phyloP scores from a whole-genome alignment of 768 basidiomycete genomes.

The Psilocybe cyanescens region DNA sequence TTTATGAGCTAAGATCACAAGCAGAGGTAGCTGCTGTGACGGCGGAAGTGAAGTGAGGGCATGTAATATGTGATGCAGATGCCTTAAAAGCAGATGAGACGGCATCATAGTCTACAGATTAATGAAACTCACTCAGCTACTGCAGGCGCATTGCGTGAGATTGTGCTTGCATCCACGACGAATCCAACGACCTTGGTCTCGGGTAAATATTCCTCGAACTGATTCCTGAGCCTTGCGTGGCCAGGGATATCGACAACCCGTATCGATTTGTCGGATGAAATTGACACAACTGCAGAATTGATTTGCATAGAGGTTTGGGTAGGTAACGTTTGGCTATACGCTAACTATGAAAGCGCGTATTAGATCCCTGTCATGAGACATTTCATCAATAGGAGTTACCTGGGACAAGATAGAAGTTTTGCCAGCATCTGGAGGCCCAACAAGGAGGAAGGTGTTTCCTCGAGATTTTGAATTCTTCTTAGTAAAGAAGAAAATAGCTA shows the following conservation, averaged over 20 bases:
- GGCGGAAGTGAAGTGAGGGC: constrained; percentile 75
- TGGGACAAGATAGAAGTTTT: constrained; percentile 80
- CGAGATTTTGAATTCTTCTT: constrained; percentile 47
- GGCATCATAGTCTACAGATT: not conserved
- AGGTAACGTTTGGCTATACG: constrained; percentile 62
- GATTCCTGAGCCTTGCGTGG: constrained; percentile 79
- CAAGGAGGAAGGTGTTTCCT: constrained; percentile 71
- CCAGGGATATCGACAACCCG: constrained; percentile 79
- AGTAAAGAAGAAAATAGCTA: constrained; percentile 49
- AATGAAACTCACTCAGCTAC: constrained; percentile 75
- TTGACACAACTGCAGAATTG: constrained; percentile 54
- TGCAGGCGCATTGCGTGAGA: constrained; percentile 73
- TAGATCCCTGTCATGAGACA: not conserved
- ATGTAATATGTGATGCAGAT: constrained; percentile 74
- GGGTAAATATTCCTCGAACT: constrained; percentile 67
- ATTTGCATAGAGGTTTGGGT: constrained; percentile 82
- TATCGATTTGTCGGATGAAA: constrained; percentile 49
- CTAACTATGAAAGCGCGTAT: constrained; percentile 48
- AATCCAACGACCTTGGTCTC: constrained; percentile 73
- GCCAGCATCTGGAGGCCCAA: constrained; percentile 76
- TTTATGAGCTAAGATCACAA: constrained; percentile 80
- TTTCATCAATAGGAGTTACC: constrained; percentile 43
- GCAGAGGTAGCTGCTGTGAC: constrained; percentile 59
- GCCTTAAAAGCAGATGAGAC: constrained; percentile 42
- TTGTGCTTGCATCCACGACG: constrained; percentile 77